Conservation (phyloP, 2,329 filamentous ascomycete species). For the Trichophyton benhamiae region DNA sequence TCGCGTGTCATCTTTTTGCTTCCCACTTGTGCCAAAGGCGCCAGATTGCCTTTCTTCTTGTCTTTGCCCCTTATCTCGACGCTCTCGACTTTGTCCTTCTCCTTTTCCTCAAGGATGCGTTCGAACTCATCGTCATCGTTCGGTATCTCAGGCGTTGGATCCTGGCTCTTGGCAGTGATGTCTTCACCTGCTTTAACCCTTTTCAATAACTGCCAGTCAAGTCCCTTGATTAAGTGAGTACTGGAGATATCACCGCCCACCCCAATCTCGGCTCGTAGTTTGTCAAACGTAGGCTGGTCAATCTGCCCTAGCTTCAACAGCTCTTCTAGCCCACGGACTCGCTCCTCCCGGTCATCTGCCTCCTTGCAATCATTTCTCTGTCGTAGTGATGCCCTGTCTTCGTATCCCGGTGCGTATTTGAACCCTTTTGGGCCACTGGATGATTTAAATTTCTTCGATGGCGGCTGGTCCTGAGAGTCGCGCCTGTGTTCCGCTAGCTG, state of each 20-base stretch:
- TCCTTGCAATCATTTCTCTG: constrained; percentile 41
- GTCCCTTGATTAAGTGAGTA: constrained; percentile 81
- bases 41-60: constrained; percentile 43
- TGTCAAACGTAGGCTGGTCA: constrained; percentile 65
- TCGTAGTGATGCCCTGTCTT: constrained; percentile 62
- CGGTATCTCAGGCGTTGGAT: constrained; percentile 13
- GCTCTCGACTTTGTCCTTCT: constrained; percentile 19
- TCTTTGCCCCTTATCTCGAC: constrained; percentile 26
- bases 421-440: constrained; percentile 67
- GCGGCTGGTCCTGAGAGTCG: constrained; percentile 37
- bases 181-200: constrained; percentile 40
- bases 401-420: constrained; percentile 67
- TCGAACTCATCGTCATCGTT: constrained; percentile 48
- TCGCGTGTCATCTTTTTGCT: constrained; percentile 42
- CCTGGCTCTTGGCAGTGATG: constrained; percentile 26
- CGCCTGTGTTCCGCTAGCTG: constrained; percentile 67
- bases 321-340: constrained; percentile 69
- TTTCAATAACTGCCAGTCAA: constrained; percentile 64
- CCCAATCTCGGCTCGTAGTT: constrained; percentile 57
- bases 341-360: constrained; percentile 36
- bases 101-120: constrained; percentile 29
- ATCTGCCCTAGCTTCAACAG: constrained; percentile 74
- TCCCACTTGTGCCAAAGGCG: constrained; percentile 18
- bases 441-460: constrained; percentile 62
- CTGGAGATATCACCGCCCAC: constrained; percentile 66